Evolutionary conservation across 768 basidiomycete genomes (phyloP).

Genomic region (Sutorius australiensis): DNA sequence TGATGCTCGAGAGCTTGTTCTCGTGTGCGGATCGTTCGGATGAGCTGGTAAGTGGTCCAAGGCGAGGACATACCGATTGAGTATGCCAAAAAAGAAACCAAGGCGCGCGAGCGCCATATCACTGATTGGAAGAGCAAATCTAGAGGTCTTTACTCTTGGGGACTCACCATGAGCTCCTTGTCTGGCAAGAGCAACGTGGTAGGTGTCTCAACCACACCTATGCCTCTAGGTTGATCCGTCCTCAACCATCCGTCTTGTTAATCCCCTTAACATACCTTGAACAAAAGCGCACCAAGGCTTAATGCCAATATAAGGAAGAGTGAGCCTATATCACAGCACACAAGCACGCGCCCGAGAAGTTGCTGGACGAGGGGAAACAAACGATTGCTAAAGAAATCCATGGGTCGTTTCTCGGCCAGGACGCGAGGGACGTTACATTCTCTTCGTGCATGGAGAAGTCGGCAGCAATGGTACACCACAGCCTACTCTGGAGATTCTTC

Average conservation of each 20-base stretch:
- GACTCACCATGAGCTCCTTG: constrained; percentile 44
- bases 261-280: constrained; percentile 51
- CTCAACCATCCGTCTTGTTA: constrained; percentile 27
- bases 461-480: too few species aligned
- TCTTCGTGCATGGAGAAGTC: too few species aligned
- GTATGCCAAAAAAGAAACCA: constrained; percentile 85
- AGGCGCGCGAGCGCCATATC: constrained; percentile 69
- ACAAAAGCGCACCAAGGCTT: constrained; percentile 48
- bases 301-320: constrained; percentile 49
- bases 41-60: too few species aligned
- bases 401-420: constrained; percentile 37
- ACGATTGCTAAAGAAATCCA: constrained; percentile 46
- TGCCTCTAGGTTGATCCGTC: neutral
- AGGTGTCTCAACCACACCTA: neutral
- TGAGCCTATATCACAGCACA: constrained; percentile 49
- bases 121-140: constrained; percentile 72
- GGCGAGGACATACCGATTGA: constrained; percentile 88
- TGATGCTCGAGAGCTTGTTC: too few species aligned
- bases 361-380: constrained; percentile 51
- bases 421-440: neutral
- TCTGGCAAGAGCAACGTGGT: constrained; percentile 38
- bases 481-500: too few species aligned
- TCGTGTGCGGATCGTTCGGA: too few species aligned
- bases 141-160: constrained; percentile 35
- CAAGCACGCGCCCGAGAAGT: constrained; percentile 46